Conservation (phyloP, 345 rosid genomes). For the Salix arbutifolia region DNA sequence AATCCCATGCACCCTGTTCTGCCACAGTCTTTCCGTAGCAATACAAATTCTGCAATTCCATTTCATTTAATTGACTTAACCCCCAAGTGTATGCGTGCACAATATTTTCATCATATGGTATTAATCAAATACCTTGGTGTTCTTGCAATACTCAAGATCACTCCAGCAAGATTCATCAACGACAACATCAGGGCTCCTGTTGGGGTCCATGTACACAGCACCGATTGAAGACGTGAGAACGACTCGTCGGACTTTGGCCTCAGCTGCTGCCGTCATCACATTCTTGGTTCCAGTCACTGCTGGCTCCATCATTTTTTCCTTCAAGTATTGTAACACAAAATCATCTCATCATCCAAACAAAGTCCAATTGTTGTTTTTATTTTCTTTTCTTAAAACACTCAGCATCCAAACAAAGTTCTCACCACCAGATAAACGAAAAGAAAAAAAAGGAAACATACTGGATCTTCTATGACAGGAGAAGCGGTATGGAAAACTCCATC, state of each 20-base stretch:
- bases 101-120: too few relatives aligned
- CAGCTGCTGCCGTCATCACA: slow-evolving; percentile 76
- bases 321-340: not conserved
- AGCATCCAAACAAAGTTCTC: slow-evolving; percentile 16
- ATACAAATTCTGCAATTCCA: slow-evolving; percentile 74
- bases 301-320: slow-evolving; percentile 99
- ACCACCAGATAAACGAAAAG: not conserved
- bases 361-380: not conserved
- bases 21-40: slow-evolving; percentile 93
- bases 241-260: slow-evolving; percentile 75
- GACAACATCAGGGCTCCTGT: slow-evolving; percentile 55
- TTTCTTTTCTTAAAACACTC: slow-evolving; percentile 13
- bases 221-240: slow-evolving; percentile 94
- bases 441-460: slow-evolving; percentile 41
- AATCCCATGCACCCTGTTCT: slow-evolving; percentile 79
- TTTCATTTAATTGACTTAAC: too few relatives aligned
- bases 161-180: slow-evolving; percentile 98
- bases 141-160: slow-evolving; percentile 92
- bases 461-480: slow-evolving; percentile 96
- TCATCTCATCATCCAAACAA: not conserved
- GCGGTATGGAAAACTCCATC: slow-evolving; percentile 97
- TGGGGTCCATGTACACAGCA: slow-evolving; percentile 91
- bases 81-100: too few relatives aligned
- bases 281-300: slow-evolving; percentile 83
- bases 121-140: slow-evolving; percentile 53